phyloP scores from a whole-genome alignment of 768 basidiomycete genomes.

The Kwoniella dejecticola region DNA sequence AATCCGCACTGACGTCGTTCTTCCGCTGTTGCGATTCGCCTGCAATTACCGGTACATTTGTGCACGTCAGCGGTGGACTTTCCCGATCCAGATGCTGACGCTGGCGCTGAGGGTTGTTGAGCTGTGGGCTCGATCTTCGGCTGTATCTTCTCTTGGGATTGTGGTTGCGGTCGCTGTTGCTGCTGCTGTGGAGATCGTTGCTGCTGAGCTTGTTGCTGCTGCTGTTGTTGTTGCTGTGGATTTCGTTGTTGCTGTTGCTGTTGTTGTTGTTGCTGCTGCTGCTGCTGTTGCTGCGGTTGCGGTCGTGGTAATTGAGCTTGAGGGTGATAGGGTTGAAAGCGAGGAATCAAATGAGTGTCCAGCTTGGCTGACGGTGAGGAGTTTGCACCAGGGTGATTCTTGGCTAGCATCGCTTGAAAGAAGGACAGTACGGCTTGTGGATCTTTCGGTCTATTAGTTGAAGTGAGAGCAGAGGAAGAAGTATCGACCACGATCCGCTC shows the following conservation, averaged over 20 bases:
- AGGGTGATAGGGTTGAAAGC: too few relatives aligned
- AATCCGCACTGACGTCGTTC: background rate
- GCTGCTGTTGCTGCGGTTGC: background rate
- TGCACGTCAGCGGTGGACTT: background rate
- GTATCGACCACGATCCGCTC: conserved; percentile 1
- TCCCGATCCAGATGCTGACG: too few relatives aligned
- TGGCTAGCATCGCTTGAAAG: background rate
- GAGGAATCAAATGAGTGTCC: background rate
- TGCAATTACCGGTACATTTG: background rate
- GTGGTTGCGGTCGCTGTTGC: background rate
- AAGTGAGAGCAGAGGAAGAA: background rate
- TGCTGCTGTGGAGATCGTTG: too few relatives aligned
- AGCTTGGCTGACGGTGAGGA: background rate
- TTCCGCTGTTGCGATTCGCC: background rate
- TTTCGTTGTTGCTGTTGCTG: background rate
- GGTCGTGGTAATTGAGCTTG: too few relatives aligned
- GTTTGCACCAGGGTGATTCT: background rate
- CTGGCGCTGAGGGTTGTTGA: background rate
- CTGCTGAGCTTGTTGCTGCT: too few relatives aligned
- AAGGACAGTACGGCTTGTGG: too few relatives aligned
- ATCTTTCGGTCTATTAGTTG: background rate
- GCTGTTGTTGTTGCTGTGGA: too few relatives aligned
- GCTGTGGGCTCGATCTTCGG: too few relatives aligned
- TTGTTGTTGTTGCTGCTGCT: background rate
- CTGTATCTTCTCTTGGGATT: background rate